Evolutionary conservation across 2,329 filamentous ascomycete species (phyloP).

Genomic region (Zymoseptoria ardabiliae): DNA sequence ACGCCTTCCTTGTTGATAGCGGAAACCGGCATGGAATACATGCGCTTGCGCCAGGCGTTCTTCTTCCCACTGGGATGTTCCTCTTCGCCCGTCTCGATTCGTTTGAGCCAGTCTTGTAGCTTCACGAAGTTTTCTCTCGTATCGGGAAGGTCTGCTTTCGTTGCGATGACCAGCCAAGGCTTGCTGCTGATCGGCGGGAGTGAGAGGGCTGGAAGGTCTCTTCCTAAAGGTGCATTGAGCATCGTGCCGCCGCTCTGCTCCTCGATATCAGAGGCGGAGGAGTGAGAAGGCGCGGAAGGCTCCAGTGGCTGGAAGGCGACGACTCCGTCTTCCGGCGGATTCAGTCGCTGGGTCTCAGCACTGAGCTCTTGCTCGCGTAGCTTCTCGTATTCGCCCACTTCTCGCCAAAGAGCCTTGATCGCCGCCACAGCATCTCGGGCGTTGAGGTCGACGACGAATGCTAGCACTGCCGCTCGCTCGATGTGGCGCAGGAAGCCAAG

Average conservation of each 20-base stretch:
- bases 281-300: slow-evolving; percentile 31
- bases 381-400: slow-evolving; percentile 82
- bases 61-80: slow-evolving; percentile 65
- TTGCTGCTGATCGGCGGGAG: slow-evolving; percentile 78
- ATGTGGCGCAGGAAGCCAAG: slow-evolving; percentile 90
- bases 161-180: slow-evolving; percentile 93
- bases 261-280: background rate
- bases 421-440: slow-evolving; percentile 72
- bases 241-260: slow-evolving; percentile 7
- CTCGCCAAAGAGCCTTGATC: slow-evolving; percentile 77
- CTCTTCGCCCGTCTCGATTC: slow-evolving; percentile 54
- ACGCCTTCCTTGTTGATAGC: slow-evolving; percentile 83
- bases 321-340: slow-evolving; percentile 36
- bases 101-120: slow-evolving; percentile 63
- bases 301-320: slow-evolving; percentile 41
- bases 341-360: slow-evolving; percentile 51
- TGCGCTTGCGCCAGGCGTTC: slow-evolving; percentile 52
- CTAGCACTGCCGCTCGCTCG: slow-evolving; percentile 84
- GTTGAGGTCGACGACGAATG: slow-evolving; percentile 83
- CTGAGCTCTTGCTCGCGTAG: slow-evolving; percentile 65
- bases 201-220: slow-evolving; percentile 39
- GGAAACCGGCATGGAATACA: slow-evolving; percentile 73
- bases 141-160: slow-evolving; percentile 75
- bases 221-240: slow-evolving; percentile 18
- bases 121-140: slow-evolving; percentile 70